Evolutionary conservation across 2,329 filamentous ascomycete species (phyloP), one percentile per base, ranked within the genome.

Genomic region (Talaromyces amestolkiae): DNA sequence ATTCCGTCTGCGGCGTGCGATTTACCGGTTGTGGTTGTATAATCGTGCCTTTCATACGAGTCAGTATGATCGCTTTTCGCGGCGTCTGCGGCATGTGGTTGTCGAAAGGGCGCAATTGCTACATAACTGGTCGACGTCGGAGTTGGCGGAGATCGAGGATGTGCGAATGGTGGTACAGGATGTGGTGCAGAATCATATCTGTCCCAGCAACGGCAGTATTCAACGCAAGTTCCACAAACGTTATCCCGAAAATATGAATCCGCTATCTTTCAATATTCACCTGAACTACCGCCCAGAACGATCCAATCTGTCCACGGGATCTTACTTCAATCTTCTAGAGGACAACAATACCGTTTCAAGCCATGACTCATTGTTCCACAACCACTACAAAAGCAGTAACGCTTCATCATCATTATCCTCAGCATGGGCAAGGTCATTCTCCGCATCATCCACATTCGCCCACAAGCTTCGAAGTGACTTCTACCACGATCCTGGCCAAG

Each of bases 21-120:
- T 87, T 10, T 89, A 88, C 71, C 82, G 86, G 9, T 75, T 86
- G 11, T 88, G 86, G 86, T 80, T 87, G 8, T 88, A 86, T 72
- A 79, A 80, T 19, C 80, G 82, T 58, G 85, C 86, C 33, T 88
- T 88, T 71, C 84, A 88, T 73, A 85, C 79, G 65, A 74, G 74
- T n/a, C 70, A 75, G 7, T 80, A 85, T 68, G 77, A 83, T 2
- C 84, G 86, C 33, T 81, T 82, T 53, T 76, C 79, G 33, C 84
- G 86, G 60, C 75, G 76, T 54, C 72, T 82, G 17, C 80, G 79
- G 5, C 77, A 78, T 24, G 72, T 83, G 1, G 73, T 86, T 9
- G 75, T 78, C 19, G 83, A 85, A 68, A 83, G 86, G 33, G 82
- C 86, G 1, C 78, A 81, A 39, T 78, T 89, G 0, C 76, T 89